Evolutionary conservation across 805 yeast genomes (phyloP), one percentile per base, ranked within the genome.

Genomic region (Metschnikowia lochheadii): DNA sequence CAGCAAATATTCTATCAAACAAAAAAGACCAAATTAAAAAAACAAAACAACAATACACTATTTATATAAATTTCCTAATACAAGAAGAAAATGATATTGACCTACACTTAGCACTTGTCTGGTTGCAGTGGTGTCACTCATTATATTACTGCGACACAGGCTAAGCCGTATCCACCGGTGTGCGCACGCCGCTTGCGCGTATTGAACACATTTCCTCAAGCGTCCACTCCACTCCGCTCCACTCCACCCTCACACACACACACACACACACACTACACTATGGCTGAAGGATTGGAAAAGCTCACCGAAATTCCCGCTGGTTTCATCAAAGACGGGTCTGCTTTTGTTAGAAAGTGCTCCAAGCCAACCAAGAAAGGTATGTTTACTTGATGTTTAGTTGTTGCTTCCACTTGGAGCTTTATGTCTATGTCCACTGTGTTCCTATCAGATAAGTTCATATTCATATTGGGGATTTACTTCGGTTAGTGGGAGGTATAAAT

Each of bases 261-360:
- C 21, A 33, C 34, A 18, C 21, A 37, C 34, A 48, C 23, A 42
- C 46, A 42, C 50, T 15, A 37, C 43, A 46, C 43, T 53, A 73
- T 73, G 77, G 79, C 80, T 48, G 84, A 81, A 66, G 84, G 84
- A 60, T 76, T 83, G 64, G 95, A 87, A 68, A 87, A 85, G 68
- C 63, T 87, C 52, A 79, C 89, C 37, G 96, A 91, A 68, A 85
- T 88, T 54, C 97, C 98, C 62, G 79, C 84, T 56, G 97, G 89
- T 67, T 89, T 92, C 76, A 75, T 90, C 73, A 88, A 83, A 72
- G 97, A 94, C 63, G 97, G 98, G 56, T 73, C 85, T 52, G 88
- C 89, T 53, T 94, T 94, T 69, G 78, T 94, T 63, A 81, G 82
- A 67, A 89, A 89, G 72, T 92, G 98, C 77, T 85, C 94, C 65